Evolutionary conservation across 352 stramenopile species (phyloP).

Genomic region (Globisporangium takayamanum): DNA sequence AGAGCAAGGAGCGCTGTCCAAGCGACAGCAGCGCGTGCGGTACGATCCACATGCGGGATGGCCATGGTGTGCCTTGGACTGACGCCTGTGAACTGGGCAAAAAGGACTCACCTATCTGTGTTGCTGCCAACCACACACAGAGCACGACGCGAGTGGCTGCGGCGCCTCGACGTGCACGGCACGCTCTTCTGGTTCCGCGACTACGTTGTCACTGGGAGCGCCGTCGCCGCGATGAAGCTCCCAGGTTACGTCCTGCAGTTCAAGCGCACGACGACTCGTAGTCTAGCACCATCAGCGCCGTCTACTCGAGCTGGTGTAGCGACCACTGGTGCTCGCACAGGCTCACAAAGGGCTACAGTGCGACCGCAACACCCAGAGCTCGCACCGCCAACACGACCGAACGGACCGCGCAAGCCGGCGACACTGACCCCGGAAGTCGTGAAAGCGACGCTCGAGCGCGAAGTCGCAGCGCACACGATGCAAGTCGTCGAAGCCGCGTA

Average conservation of each 20-base stretch:
- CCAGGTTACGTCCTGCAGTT: neutral
- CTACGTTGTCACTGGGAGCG: conserved; percentile 5
- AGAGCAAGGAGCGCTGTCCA: neutral
- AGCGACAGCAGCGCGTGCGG: too few species aligned
- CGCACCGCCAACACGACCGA: too few species aligned
- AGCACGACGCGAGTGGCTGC: conserved; percentile 29
- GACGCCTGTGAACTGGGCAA: neutral
- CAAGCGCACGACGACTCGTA: neutral
- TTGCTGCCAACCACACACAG: neutral
- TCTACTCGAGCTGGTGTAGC: too few species aligned
- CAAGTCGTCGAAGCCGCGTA: conserved; percentile 27
- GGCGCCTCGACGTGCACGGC: conserved; percentile 23
- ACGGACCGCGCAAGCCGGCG: too few species aligned
- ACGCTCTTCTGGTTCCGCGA: conserved; percentile 21
- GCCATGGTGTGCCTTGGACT: neutral
- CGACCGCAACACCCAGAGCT: too few species aligned
- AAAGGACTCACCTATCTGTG: neutral
- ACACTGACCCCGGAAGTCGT: too few species aligned
- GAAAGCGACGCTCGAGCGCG: too few species aligned
- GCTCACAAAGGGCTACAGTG: too few species aligned
- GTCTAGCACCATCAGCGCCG: too few species aligned
- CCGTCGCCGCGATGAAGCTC: neutral
- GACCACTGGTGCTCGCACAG: too few species aligned
- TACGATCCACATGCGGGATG: neutral
- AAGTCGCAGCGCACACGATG: too few species aligned